A percentile compares a stretch with the other conserved stretches of the same genome.
phyloP scores from a whole-genome alignment of 352 stramenopile species.

The Pythium brachiatum region DNA sequence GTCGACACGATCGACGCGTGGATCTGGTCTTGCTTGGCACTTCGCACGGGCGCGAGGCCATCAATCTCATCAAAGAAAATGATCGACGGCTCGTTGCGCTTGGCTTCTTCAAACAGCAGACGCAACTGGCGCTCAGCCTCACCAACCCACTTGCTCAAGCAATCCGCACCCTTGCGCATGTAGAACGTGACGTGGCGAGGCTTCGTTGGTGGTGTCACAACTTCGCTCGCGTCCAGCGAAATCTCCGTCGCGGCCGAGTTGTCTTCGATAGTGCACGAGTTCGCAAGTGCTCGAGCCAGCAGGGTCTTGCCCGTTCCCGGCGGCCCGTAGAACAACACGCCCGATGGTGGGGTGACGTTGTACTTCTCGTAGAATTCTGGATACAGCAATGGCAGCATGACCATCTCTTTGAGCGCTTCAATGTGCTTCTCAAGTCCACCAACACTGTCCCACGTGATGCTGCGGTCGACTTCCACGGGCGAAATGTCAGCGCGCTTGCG shows the following conservation, averaged over 20 bases:
- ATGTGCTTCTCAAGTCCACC: slow-evolving; percentile 86
- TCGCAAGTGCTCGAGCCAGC: slow-evolving; percentile 85
- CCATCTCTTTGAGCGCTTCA: slow-evolving; percentile 92
- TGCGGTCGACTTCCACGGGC: slow-evolving; percentile 78
- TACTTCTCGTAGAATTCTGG: slow-evolving; percentile 92
- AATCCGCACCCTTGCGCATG: slow-evolving; percentile 93
- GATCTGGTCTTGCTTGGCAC: slow-evolving; percentile 93
- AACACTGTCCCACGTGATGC: slow-evolving; percentile 84
- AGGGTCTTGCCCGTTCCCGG: slow-evolving; percentile 93
- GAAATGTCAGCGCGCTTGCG: slow-evolving; percentile 68
- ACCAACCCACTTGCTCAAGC: slow-evolving; percentile 91
- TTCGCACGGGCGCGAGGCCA: slow-evolving; percentile 89
- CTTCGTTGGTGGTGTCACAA: slow-evolving; percentile 18
- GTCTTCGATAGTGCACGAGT: slow-evolving; percentile 65
- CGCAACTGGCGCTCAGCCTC: slow-evolving; percentile 90
- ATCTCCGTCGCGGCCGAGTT: slow-evolving; percentile 21
- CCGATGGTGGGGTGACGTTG: slow-evolving; percentile 75
- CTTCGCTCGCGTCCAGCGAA: slow-evolving; percentile 18
- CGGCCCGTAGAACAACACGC: slow-evolving; percentile 89
- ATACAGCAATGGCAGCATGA: slow-evolving; percentile 91
- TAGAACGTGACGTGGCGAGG: slow-evolving; percentile 90
- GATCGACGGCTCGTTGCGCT: slow-evolving; percentile 89
- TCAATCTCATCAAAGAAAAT: slow-evolving; percentile 97
- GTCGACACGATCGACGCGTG: slow-evolving; percentile 93
- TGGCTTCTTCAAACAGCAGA: slow-evolving; percentile 90